A percentile compares a stretch with the other conserved stretches of the same genome.
These are phyloP conservation scores for Pythium periplocum DNA, from an alignment of 352 stramenopile species.

Conservation along the genomic window DNA sequence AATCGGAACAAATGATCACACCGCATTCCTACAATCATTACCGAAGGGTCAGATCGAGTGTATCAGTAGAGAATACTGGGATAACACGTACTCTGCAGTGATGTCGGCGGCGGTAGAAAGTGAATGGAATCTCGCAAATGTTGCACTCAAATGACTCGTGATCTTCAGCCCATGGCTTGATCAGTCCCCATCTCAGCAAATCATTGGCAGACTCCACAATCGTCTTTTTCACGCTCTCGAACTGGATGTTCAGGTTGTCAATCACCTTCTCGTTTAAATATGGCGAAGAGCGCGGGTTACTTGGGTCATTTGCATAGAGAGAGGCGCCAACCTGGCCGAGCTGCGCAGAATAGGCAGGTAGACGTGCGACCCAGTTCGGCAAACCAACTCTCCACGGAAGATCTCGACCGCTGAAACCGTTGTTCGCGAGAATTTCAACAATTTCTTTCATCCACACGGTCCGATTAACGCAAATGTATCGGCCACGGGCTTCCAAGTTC, in stretches of 20 bases:
- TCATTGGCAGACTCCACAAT: constrained; percentile 82
- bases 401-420: constrained; percentile 83
- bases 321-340: constrained; percentile 80
- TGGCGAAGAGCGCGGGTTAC: constrained; percentile 45
- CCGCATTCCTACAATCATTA: constrained; percentile 59
- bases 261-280: constrained; percentile 81
- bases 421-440: constrained; percentile 76
- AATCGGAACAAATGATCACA: constrained; percentile 83
- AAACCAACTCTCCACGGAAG: constrained; percentile 79
- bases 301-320: constrained; percentile 61
- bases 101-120: constrained; percentile 76
- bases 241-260: constrained; percentile 75
- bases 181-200: constrained; percentile 79
- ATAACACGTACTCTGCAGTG: constrained; percentile 62
- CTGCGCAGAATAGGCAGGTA: constrained; percentile 83
- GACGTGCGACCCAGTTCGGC: constrained; percentile 75
- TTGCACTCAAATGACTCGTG: constrained; percentile 67
- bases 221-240: constrained; percentile 50
- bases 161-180: constrained; percentile 87
- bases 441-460: constrained; percentile 88
- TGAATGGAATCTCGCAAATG: constrained; percentile 77
- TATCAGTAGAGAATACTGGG: not conserved
- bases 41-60: too few species aligned
- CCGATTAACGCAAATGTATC: constrained; percentile 85
- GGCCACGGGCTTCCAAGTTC: constrained; percentile 74